phyloP scores from a whole-genome alignment of 805 yeast species.

The Millerozyma miso region DNA sequence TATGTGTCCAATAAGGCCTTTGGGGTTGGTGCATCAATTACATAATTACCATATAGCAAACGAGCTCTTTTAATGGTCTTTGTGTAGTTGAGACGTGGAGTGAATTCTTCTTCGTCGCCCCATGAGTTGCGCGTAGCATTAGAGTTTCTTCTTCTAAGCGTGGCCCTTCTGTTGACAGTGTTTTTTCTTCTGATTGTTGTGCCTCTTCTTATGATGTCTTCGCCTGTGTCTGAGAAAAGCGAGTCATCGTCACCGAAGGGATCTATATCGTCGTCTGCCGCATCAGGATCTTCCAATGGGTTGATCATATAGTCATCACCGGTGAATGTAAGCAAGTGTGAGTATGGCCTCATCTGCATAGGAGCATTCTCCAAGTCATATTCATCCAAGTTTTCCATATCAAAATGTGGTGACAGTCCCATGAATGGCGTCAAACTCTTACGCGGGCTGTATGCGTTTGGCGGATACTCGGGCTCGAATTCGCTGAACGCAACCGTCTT shows the following conservation, averaged over 20 bases:
- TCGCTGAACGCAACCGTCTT: slow-evolving; percentile 31
- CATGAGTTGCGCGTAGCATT: slow-evolving; percentile 3
- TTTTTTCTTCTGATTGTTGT: slow-evolving; percentile 24
- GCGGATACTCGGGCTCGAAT: slow-evolving; percentile 28
- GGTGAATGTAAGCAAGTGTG: slow-evolving; percentile 20
- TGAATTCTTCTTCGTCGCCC: slow-evolving; percentile 31
- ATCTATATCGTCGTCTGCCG: slow-evolving; percentile 30
- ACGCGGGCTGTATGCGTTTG: slow-evolving; percentile 23
- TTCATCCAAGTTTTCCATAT: slow-evolving; percentile 8
- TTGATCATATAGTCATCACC: slow-evolving; percentile 40
- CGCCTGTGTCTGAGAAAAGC: slow-evolving; percentile 38
- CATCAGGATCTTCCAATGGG: slow-evolving; percentile 36
- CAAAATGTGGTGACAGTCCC: slow-evolving; percentile 12
- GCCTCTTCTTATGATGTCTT: slow-evolving; percentile 29
- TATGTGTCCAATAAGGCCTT: slow-evolving; percentile 31
- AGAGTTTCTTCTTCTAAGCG: slow-evolving; percentile 5
- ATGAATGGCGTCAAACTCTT: slow-evolving; percentile 8
- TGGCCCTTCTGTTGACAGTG: slow-evolving; percentile 8
- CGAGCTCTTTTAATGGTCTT: slow-evolving; percentile 41
- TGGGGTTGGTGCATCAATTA: slow-evolving; percentile 43
- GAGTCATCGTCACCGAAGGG: slow-evolving; percentile 45
- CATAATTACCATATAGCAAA: slow-evolving; percentile 41
- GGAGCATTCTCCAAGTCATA: slow-evolving; percentile 4
- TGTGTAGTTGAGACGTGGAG: slow-evolving; percentile 38
- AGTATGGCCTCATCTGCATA: slow-evolving; percentile 17